These are phyloP conservation scores for Agarophyton chilense DNA, from an alignment of 23 red algal species.

Conservation along the genomic window DNA sequence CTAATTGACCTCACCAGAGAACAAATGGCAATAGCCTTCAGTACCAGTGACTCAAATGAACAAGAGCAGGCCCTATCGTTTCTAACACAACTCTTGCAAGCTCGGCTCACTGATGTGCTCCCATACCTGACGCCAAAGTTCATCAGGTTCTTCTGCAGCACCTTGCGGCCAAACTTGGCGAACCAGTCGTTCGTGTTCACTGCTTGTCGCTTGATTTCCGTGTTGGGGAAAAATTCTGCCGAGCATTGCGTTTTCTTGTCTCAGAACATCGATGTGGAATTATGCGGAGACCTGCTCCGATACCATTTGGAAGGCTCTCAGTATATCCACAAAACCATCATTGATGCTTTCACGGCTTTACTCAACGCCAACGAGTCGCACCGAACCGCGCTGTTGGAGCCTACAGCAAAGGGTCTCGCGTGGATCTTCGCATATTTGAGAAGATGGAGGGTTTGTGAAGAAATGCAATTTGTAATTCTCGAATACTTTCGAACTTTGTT, in stretches of 20 bases:
- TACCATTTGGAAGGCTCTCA: neutral
- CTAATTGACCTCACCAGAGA: neutral
- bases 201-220: slow-evolving; percentile 27
- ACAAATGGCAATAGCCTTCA: neutral
- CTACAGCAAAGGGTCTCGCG: neutral
- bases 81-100: slow-evolving; percentile 1
- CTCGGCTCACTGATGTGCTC: neutral
- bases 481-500: slow-evolving; percentile 19
- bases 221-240: neutral
- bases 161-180: slow-evolving; percentile 7
- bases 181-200: slow-evolving; percentile 19
- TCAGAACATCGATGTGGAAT: neutral
- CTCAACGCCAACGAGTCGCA: slow-evolving; percentile 12
- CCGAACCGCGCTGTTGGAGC: neutral
- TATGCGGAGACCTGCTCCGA: slow-evolving; percentile 13
- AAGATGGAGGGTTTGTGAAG: slow-evolving; percentile 5
- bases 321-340: neutral
- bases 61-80: neutral
- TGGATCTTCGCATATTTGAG: slow-evolving; percentile 18
- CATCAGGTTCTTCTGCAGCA: neutral
- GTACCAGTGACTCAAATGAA: neutral
- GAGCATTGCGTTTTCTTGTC: slow-evolving; percentile 11
- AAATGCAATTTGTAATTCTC: slow-evolving; percentile 25
- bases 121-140: neutral
- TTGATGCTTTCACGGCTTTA: neutral